Base-by-base conservation (phyloP, 345 rosid species). In the Lepidium aucheri region DNA sequence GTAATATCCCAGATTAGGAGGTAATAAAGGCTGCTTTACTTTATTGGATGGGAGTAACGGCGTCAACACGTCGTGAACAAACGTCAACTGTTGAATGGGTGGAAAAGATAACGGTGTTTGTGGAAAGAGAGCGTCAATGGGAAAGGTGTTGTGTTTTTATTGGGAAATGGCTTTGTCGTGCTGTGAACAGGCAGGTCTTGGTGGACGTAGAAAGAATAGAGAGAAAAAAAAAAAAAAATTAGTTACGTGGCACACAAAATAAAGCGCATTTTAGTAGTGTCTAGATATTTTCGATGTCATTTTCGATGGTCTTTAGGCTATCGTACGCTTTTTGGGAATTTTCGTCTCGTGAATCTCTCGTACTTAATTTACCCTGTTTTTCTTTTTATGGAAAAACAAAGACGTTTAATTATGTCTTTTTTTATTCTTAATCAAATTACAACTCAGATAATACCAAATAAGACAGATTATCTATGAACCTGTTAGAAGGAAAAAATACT, bases 151-250 rank as follows among this genome's bases (percentile, higher is more conserved):
- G 77, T 76, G 82, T 77, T 79, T 84, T 80, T 81, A 78, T 65
- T 75, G 85, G 83, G 78, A 80, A 86, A 66, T 77, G 83, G 80
- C 70, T 61, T 79, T 86, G 91, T 85, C 89, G 87, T 80, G 86
- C 89, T 74, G 76, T 80, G 65, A 81, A 86, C 96, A 73, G 81
- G 89, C 89, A 86, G 78, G 85, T 79, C 76, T 77, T 70, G 80
- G 77, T 70, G 79, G 81, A 61, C 50, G 76, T 33, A 69, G 73
- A 66, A 42, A 58, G 70, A 66, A 20, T 53, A 22, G 1, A 20
- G 2, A 20, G 1, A 53, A 55, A 1, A 17, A 53, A 22, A 44
- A 32, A 50, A 53, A 55, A 1, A 17, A 53, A 22, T 35, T 18
- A 50, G 9, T 43, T 26, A 63, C 70, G 59, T 43, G 51, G 76